phyloP scores from a whole-genome alignment of 306 rosid species.

The Arachis stenosperma region DNA sequence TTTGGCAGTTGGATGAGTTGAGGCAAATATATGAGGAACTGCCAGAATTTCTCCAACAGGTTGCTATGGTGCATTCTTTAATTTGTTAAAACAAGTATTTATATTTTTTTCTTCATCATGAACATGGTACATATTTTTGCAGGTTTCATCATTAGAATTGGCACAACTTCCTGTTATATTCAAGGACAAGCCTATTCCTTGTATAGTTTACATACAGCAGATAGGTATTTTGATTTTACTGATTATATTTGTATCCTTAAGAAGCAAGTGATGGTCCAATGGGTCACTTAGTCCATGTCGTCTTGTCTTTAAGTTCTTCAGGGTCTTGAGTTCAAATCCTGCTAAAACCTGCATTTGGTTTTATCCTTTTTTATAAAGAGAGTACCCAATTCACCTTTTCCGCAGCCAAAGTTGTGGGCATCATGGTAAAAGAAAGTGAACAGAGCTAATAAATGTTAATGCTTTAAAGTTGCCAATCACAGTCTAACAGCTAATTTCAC shows the following conservation, averaged over 20 bases:
- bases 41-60: conserved; percentile 94
- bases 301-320: conserved; percentile 3
- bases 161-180: conserved; percentile 62
- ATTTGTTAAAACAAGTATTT: conserved; percentile 15
- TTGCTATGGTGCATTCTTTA: conserved; percentile 43
- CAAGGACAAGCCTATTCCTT: conserved; percentile 63
- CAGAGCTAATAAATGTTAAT: background rate
- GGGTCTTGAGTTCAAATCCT: conserved; percentile 8
- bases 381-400: background rate
- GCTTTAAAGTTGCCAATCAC: conserved; percentile 6
- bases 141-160: conserved; percentile 83
- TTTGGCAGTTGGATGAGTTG: conserved; percentile 85
- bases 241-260: conserved; percentile 19
- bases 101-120: conserved; percentile 18
- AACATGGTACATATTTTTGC: conserved; percentile 37
- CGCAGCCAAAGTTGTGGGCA: background rate
- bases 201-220: conserved; percentile 87
- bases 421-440: background rate
- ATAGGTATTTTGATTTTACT: conserved; percentile 63
- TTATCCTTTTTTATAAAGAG: background rate
- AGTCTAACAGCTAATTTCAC: conserved; percentile 12
- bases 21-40: conserved; percentile 94
- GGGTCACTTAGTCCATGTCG: background rate
- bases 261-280: background rate
- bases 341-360: background rate